phyloP scores from a whole-genome alignment of 805 yeast species.

The Komagataella ulmi region DNA sequence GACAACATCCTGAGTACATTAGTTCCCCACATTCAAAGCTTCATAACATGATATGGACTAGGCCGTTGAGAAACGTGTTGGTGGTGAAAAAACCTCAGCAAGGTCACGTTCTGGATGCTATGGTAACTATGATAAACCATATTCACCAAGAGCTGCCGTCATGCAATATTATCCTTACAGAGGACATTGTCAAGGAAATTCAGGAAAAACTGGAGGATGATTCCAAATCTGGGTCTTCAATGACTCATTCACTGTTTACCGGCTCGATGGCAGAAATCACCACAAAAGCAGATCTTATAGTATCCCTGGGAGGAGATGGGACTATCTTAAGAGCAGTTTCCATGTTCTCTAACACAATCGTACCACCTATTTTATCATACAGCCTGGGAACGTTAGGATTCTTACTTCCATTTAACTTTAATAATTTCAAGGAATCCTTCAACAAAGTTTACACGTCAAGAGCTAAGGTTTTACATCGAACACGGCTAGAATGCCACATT shows the following conservation, averaged over 20 bases:
- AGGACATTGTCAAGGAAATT: slow-evolving; percentile 65
- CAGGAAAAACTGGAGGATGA: slow-evolving; percentile 7
- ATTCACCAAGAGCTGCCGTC: slow-evolving; percentile 51
- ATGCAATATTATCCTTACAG: slow-evolving; percentile 65
- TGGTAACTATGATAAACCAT: slow-evolving; percentile 50
- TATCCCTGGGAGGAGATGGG: slow-evolving; percentile 95
- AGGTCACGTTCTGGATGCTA: slow-evolving; percentile 45
- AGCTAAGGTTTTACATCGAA: slow-evolving; percentile 62
- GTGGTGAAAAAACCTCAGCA: slow-evolving; percentile 83
- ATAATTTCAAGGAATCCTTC: slow-evolving; percentile 46
- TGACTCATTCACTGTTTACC: slow-evolving; percentile 32
- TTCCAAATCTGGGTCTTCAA: background rate
- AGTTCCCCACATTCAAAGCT: slow-evolving; percentile 46
- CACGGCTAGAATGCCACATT: slow-evolving; percentile 68
- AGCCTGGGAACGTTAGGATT: slow-evolving; percentile 90
- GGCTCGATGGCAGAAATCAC: slow-evolving; percentile 47
- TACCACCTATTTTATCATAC: slow-evolving; percentile 83
- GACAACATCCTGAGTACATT: slow-evolving; percentile 35
- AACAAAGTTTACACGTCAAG: slow-evolving; percentile 50
- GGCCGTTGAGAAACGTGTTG: slow-evolving; percentile 59
- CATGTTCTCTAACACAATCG: slow-evolving; percentile 51
- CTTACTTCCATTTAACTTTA: slow-evolving; percentile 73
- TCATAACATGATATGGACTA: slow-evolving; percentile 56
- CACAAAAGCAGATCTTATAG: slow-evolving; percentile 61
- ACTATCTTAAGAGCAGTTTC: slow-evolving; percentile 80